Evolutionary conservation across 140 eudicot genomes (phyloP), one percentile per base, ranked within the genome.

Genomic region (Ambrosia hybrid): DNA sequence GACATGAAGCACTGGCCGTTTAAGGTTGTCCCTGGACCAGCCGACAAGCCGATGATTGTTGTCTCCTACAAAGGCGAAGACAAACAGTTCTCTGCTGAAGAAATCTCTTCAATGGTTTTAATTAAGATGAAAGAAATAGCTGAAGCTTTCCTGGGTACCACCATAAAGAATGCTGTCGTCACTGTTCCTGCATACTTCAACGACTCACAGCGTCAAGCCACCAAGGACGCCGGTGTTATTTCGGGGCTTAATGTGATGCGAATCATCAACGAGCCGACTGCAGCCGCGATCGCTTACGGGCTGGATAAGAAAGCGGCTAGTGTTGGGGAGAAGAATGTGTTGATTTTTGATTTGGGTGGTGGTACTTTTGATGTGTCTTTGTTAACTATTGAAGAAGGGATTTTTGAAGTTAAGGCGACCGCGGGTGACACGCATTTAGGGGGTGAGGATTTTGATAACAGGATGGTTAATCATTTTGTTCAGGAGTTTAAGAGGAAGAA

Each of bases 91-190:
- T 34, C 65, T 5, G 79, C 79, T 2, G 72, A 74, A 53, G 79
- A 74, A 21, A 74, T 74, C 15, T 64, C 79, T n/a, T 74, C 79
- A 11, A 74, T 74, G 79, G 79, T 74, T 52, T n/a, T 74, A 30
- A 65, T 13, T 36, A 74, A 74, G 53, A 74, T 74, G 79, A 74
- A 65, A 8, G 72, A 74, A 10, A 64, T 74, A n/a, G 72, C 79
- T 1, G 79, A 74, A 65, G 72, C 72, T 0, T 65, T 15, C 57
- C 79, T 65, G 30, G 79, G 79, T 0, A 74, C 72, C 30, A 65
- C 79, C 41, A 9, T 65, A 0, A 74, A 74, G 12, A 73, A 73
- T 16, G 78, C 78, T 5, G 78, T 73, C 6, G 71, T 73, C 6
- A 63, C 78, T 10, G 78, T 73, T 39, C 78, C 78, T 5, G 78